These are phyloP conservation scores for Globisporangium cystogenes DNA, from an alignment of 352 stramenopile genomes.

Conservation along the genomic window DNA sequence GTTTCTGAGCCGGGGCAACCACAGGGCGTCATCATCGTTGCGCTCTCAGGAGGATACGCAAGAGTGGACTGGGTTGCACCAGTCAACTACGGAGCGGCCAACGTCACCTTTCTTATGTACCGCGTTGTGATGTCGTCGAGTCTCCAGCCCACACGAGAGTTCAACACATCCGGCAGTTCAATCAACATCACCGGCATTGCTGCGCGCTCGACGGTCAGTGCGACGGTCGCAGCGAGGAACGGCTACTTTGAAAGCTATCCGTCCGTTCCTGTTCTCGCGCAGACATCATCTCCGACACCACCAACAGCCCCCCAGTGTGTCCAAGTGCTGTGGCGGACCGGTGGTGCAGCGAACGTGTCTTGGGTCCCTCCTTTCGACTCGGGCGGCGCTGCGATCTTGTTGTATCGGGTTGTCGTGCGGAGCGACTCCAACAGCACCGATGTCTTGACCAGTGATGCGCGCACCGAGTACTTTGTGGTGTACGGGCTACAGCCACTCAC, in stretches of 20 bases:
- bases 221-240: slow-evolving; percentile 28
- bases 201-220: slow-evolving; percentile 22
- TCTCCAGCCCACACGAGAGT: slow-evolving; percentile 6
- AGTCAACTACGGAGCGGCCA: slow-evolving; percentile 24
- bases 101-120: slow-evolving; percentile 25
- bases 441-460: slow-evolving; percentile 8
- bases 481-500: slow-evolving; percentile 27
- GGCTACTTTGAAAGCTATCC: slow-evolving; percentile 12
- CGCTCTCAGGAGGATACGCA: slow-evolving; percentile 25
- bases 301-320: slow-evolving; percentile 20
- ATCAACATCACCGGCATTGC: slow-evolving; percentile 19
- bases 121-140: slow-evolving; percentile 17
- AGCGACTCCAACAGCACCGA: background rate
- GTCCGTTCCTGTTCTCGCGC: slow-evolving; percentile 11
- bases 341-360: slow-evolving; percentile 34
- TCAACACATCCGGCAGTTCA: slow-evolving; percentile 11
- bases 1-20: slow-evolving; percentile 26
- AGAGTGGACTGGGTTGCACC: slow-evolving; percentile 25
- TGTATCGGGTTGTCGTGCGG: slow-evolving; percentile 26
- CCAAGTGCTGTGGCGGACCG: slow-evolving; percentile 23
- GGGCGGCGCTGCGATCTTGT: slow-evolving; percentile 26
- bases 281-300: slow-evolving; percentile 20
- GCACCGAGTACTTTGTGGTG: slow-evolving; percentile 2
- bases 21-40: slow-evolving; percentile 9
- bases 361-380: slow-evolving; percentile 38